phyloP scores from a whole-genome alignment of 1,284 basidiomycete genomes.

The Fomitopsis palustris region DNA sequence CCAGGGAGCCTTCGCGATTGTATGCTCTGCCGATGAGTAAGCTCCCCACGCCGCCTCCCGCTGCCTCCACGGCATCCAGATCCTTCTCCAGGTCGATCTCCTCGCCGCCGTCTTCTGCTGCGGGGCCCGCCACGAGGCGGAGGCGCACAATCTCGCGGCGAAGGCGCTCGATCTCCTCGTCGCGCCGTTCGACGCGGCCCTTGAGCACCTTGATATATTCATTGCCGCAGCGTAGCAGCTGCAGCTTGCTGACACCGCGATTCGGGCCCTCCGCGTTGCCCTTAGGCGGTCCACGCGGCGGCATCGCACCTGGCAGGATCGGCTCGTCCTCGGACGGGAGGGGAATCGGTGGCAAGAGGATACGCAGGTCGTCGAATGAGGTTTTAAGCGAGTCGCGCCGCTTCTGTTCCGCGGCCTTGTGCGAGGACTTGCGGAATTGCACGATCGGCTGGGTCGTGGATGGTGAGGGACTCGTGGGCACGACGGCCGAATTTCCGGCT shows the following conservation, averaged over 20 bases:
- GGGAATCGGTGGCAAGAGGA: slow-evolving; percentile 85
- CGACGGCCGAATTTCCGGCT: slow-evolving; percentile 22
- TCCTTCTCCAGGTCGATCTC: slow-evolving; percentile 31
- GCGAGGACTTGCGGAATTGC: slow-evolving; percentile 78
- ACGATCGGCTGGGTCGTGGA: slow-evolving; percentile 28
- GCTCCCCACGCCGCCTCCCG: slow-evolving; percentile 13
- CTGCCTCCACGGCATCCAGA: slow-evolving; percentile 28
- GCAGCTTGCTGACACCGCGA: slow-evolving; percentile 93
- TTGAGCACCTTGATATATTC: slow-evolving; percentile 63
- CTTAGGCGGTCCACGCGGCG: slow-evolving; percentile 83
- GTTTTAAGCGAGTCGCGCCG: slow-evolving; percentile 94
- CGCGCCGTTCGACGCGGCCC: slow-evolving; percentile 78
- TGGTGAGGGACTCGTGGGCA: slow-evolving; percentile 19
- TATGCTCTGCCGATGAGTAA: slow-evolving; percentile 16
- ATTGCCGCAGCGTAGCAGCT: slow-evolving; percentile 69
- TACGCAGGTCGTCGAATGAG: slow-evolving; percentile 92
- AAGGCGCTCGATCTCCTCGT: slow-evolving; percentile 74
- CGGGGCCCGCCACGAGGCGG: slow-evolving; percentile 32
- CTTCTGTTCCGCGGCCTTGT: slow-evolving; percentile 97
- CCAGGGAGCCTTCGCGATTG: slow-evolving; percentile 10
- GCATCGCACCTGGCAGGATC: slow-evolving; percentile 79
- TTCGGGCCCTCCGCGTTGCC: slow-evolving; percentile 87
- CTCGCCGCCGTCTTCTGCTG: slow-evolving; percentile 23
- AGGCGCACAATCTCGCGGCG: slow-evolving; percentile 68
- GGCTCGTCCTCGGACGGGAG: slow-evolving; percentile 71